Conservation (phyloP, 2,329 filamentous ascomycete species). For the Huntiella decipiens region DNA sequence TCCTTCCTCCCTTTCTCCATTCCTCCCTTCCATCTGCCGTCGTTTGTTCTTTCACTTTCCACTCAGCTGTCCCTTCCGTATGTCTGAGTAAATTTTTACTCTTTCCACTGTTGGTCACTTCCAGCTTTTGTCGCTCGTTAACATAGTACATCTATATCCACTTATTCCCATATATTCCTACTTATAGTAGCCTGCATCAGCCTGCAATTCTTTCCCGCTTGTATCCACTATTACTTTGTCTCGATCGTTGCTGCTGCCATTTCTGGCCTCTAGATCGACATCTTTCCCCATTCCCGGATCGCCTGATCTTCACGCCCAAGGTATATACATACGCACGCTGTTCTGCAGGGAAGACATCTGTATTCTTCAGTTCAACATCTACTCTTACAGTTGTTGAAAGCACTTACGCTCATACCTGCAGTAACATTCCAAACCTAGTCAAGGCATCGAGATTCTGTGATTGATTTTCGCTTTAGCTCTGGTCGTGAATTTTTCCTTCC, state of each 20-base stretch:
- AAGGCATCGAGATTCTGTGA: too few species aligned
- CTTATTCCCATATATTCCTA: conserved; percentile 3
- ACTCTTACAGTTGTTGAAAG: not conserved
- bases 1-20: too few species aligned
- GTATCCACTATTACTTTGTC: not conserved
- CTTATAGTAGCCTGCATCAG: not conserved
- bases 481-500: too few species aligned
- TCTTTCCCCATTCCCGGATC: not conserved
- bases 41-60: too few species aligned
- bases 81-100: too few species aligned
- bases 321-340: not conserved
- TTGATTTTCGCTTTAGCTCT: too few species aligned
- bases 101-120: too few species aligned
- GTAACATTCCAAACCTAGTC: not conserved
- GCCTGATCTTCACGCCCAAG: not conserved
- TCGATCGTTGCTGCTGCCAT: not conserved
- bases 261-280: not conserved
- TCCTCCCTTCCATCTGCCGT: too few species aligned
- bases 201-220: conserved; percentile 1
- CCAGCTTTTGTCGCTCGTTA: too few species aligned
- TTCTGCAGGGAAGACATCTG: not conserved
- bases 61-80: too few species aligned
- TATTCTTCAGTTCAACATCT: not conserved
- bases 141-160: too few species aligned
- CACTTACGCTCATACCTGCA: not conserved